Conservation (phyloP, 2,329 filamentous ascomycete species). For the Apiospora phragmitis region DNA sequence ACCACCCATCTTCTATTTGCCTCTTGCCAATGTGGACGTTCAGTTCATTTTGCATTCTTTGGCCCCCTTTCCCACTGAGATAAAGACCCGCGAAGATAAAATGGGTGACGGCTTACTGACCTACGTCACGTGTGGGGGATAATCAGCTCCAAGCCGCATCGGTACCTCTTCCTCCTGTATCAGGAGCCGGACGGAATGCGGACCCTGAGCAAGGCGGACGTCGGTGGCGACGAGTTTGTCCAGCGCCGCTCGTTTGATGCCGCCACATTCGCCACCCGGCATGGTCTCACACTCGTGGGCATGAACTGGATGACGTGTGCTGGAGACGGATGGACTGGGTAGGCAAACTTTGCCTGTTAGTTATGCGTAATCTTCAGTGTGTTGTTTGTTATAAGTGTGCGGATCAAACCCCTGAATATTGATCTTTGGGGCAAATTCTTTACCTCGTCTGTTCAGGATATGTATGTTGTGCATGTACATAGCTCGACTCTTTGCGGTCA, state of each 20-base stretch:
- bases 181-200: conserved; percentile 37
- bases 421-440: not conserved
- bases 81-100: not conserved
- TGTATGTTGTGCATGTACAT: too few species aligned
- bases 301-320: conserved; percentile 49
- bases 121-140: not conserved
- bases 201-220: conserved; percentile 39
- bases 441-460: not conserved
- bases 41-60: not conserved
- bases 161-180: conserved; percentile 47
- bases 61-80: too few species aligned
- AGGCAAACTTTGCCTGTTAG: not conserved
- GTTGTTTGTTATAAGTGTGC: too few species aligned
- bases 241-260: conserved; percentile 44
- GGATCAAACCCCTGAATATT: too few species aligned
- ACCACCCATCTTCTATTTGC: not conserved
- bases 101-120: not conserved
- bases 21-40: not conserved
- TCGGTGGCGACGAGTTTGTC: conserved; percentile 47
- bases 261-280: conserved; percentile 37
- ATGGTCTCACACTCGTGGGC: conserved; percentile 39
- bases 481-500: too few species aligned
- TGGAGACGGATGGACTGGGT: conserved; percentile 42
- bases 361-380: too few species aligned
- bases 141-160: conserved; percentile 46